phyloP scores from a whole-genome alignment of 371 early-diverging fungal species.

The Dipsacomyces acuminosporus region DNA sequence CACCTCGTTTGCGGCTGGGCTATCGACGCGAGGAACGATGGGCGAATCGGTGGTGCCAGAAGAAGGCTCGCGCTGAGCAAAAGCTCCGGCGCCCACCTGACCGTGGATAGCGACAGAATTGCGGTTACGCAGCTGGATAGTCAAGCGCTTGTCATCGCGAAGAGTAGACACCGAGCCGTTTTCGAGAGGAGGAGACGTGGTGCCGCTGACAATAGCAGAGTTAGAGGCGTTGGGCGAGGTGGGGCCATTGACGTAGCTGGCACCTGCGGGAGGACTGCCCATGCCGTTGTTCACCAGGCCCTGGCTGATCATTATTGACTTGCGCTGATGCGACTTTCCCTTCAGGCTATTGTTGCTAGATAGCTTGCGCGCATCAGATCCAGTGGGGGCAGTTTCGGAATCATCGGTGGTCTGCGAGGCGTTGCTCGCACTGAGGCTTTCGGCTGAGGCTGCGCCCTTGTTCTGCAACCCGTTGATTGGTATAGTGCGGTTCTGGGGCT shows the following conservation, averaged over 20 bases:
- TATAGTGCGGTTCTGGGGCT: no score
- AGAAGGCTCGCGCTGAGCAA: not conserved
- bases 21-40: no score
- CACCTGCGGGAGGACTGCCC: not conserved
- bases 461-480: no score
- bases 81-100: not conserved
- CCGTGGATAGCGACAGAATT: slow-evolving; percentile 18
- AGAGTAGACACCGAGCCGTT: not conserved
- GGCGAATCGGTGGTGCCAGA: not conserved
- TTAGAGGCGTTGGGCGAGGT: not conserved
- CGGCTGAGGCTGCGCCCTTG: no score
- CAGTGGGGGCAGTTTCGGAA: no score
- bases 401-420: no score
- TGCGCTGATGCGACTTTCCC: slow-evolving; percentile 19
- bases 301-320: slow-evolving; percentile 34
- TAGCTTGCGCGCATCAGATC: no score
- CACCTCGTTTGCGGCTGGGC: no score
- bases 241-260: no score
- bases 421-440: no score
- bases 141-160: slow-evolving; percentile 38
- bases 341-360: not conserved
- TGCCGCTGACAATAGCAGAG: not conserved
- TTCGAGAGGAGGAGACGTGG: not conserved
- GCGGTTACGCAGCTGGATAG: slow-evolving; percentile 48
- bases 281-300: slow-evolving; percentile 10